phyloP scores from a whole-genome alignment of 2,329 filamentous ascomycete genomes.

The Curvularia eragrostidis region DNA sequence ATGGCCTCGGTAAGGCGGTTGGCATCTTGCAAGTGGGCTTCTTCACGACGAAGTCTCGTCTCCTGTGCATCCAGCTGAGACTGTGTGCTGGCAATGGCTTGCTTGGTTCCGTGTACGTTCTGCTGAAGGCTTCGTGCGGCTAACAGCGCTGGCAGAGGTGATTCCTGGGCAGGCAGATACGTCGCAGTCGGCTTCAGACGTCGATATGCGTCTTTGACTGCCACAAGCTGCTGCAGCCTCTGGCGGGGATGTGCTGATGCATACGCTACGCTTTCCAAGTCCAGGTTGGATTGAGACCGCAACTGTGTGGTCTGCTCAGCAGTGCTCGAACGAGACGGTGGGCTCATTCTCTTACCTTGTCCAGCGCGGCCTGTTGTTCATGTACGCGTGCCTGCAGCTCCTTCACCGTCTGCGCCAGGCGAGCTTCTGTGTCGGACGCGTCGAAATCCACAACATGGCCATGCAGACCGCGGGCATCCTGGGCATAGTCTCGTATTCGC shows the following conservation, averaged over 20 bases:
- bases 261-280: constrained; percentile 37
- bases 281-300: constrained; percentile 39
- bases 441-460: constrained; percentile 48
- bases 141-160: constrained; percentile 73
- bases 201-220: constrained; percentile 70
- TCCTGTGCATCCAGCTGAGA: constrained; percentile 50
- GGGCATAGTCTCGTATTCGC: constrained; percentile 42
- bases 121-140: constrained; percentile 72
- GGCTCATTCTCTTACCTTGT: constrained; percentile 47
- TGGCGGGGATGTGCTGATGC: constrained; percentile 45
- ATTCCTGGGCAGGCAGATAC: constrained; percentile 70
- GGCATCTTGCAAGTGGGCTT: constrained; percentile 57
- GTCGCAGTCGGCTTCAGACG: constrained; percentile 67
- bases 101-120: constrained; percentile 69
- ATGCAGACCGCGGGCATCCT: constrained; percentile 29
- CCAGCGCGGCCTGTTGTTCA: constrained; percentile 56
- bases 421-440: constrained; percentile 56
- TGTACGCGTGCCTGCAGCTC: constrained; percentile 66
- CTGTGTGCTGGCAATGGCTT: constrained; percentile 59
- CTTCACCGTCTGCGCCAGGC: constrained; percentile 70
- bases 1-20: constrained; percentile 57
- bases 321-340: neutral
- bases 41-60: constrained; percentile 53
- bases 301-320: constrained; percentile 56
- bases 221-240: constrained; percentile 55